phyloP scores from a whole-genome alignment of 192 early-diverging fungal species.

The Gaertneriomyces sp. region DNA sequence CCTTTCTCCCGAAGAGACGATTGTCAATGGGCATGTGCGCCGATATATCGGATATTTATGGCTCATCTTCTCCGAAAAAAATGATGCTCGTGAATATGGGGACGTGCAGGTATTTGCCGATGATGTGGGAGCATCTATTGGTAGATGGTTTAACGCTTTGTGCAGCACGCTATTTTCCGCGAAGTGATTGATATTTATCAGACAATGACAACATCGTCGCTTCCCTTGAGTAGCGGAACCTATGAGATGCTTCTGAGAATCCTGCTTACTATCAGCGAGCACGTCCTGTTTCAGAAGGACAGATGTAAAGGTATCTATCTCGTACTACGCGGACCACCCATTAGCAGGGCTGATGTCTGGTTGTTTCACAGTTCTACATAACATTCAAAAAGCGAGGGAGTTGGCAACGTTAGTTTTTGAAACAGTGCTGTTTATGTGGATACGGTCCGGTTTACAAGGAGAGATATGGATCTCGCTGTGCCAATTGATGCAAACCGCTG shows the following conservation, averaged over 20 bases:
- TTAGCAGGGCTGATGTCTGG: conserved; percentile 20
- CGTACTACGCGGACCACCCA: too few relatives aligned
- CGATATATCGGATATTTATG: conserved; percentile 66
- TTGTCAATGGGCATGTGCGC: conserved; percentile 57
- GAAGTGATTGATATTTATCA: conserved; percentile 68
- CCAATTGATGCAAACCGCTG: conserved; percentile 30
- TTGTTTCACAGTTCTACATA: conserved; percentile 34
- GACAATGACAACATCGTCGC: conserved; percentile 30
- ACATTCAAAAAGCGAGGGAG: conserved; percentile 48
- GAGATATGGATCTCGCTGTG: conserved; percentile 59
- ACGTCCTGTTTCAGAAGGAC: conserved; percentile 34
- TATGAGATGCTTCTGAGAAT: conserved; percentile 57
- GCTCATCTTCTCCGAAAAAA: conserved; percentile 58
- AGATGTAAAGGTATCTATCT: too few relatives aligned
- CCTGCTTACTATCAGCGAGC: conserved; percentile 61
- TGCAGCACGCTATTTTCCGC: conserved; percentile 54
- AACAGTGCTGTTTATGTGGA: conserved; percentile 65
- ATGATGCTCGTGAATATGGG: conserved; percentile 41
- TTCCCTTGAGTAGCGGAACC: conserved; percentile 3
- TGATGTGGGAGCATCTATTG: too few relatives aligned
- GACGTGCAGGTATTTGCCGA: conserved; percentile 35
- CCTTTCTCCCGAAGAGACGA: neutral
- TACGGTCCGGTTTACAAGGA: conserved; percentile 43
- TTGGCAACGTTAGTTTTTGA: conserved; percentile 65
- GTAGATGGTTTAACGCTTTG: too few relatives aligned